A percentile compares a stretch with the other conserved stretches of the same genome.
These are phyloP conservation scores for Neurospora terricola DNA, from an alignment of 495 filamentous ascomycete species.

Conservation along the genomic window DNA sequence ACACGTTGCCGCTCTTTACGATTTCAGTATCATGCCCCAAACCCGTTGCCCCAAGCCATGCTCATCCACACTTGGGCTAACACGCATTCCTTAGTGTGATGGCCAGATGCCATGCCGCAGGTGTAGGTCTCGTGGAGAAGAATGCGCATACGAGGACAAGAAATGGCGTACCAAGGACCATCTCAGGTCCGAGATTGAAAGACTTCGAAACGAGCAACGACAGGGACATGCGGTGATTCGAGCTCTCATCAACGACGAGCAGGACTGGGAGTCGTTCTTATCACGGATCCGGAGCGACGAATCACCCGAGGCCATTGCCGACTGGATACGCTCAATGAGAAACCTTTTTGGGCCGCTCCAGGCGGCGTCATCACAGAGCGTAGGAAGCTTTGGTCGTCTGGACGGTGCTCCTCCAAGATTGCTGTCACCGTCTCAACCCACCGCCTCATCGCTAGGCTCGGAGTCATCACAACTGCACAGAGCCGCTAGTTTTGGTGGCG, in stretches of 20 bases:
- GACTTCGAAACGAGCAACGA: slow-evolving; percentile 18
- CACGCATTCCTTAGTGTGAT: slow-evolving; percentile 17
- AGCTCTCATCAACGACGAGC: slow-evolving; percentile 15
- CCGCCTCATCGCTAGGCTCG: not conserved
- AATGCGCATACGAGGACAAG: slow-evolving; percentile 23
- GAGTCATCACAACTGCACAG: slow-evolving; percentile 1
- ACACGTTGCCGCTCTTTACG: not conserved
- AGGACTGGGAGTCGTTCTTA: slow-evolving; percentile 14
- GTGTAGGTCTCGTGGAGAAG: slow-evolving; percentile 20
- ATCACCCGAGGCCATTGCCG: slow-evolving; percentile 18
- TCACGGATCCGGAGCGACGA: slow-evolving; percentile 16
- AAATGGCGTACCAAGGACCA: slow-evolving; percentile 26
- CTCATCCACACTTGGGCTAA: not conserved
- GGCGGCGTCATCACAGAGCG: not conserved
- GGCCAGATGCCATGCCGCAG: slow-evolving; percentile 19
- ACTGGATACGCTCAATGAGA: slow-evolving; percentile 17
- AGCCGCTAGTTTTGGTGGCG: slow-evolving; percentile 2
- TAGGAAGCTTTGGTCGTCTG: not conserved
- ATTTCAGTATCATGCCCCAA: not conserved
- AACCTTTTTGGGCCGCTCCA: not conserved
- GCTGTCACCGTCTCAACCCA: not conserved
- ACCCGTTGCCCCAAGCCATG: not conserved
- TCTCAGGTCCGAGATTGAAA: slow-evolving; percentile 22
- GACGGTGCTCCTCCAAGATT: not conserved
- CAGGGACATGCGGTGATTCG: slow-evolving; percentile 18